Base-by-base conservation (phyloP, 495 filamentous ascomycete species). In the Daldinia caldariorum region DNA sequence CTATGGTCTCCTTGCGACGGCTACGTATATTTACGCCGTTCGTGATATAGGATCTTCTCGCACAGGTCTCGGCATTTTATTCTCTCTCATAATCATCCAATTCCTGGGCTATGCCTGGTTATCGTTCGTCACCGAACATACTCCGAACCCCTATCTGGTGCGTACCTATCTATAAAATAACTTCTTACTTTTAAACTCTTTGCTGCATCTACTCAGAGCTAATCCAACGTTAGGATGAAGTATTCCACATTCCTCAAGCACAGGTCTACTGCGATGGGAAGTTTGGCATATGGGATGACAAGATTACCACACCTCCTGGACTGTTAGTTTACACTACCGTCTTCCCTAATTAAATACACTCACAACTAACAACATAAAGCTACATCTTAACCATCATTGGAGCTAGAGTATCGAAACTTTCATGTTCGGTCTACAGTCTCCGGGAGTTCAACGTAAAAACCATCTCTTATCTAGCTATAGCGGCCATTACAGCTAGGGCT, bases 271-370 rank as follows among this genome's bases (percentile, higher is more conserved):
- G 94, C 79, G 70, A 83, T 18, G 89, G 91, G 16, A 83, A 87
- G 31, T 97, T 89, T 80, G 76, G 77, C 34, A 80, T 89, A 16
- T 99, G 96, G 96, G 94, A 99, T 79, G 91, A 93, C 13, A 98
- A 97, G 75, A 93, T 99, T 67, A 99, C 95, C 8, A 99, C 95
- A 2, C 95, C 95, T 1, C 93, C 95, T 6, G 96, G 94, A 18
- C 83, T 98, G 82, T 97, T 84, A 72, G 83, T 87, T 38, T 22
- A n/a, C 20, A 26, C 34, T 12, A 26, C 4, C 43, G 20, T 32
- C 4, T 49, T 4, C 18, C 7, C 29, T n/a, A n/a, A n/a, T 3
- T 50, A 6, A 13, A 60, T 37, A 61, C 14, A 16, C n/a, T 41
- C 9, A 18, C 20, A 39, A 22, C 58, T 67, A n/a, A 61, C 14